Evolutionary conservation across 2,329 filamentous ascomycete genomes (phyloP).

Genomic region (Fusarium concolor): DNA sequence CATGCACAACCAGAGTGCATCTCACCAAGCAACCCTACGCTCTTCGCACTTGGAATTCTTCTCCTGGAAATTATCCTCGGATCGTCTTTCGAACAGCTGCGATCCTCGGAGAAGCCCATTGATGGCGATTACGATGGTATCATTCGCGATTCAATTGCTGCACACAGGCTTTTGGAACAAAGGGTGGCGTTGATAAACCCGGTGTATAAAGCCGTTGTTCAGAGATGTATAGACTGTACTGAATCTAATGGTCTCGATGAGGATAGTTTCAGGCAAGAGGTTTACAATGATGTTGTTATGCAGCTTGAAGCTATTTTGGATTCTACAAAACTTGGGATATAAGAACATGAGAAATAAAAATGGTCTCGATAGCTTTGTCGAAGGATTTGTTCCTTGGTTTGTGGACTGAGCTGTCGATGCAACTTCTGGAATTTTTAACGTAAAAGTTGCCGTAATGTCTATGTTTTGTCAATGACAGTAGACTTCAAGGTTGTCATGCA

Average conservation of each 20-base stretch:
- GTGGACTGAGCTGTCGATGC: not conserved
- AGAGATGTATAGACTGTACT: slow-evolving; percentile 22
- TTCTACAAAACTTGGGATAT: slow-evolving; percentile 12
- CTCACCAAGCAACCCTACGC: slow-evolving; percentile 6
- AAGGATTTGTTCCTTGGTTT: no score
- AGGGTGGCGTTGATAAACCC: slow-evolving; percentile 13
- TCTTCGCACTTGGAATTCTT: slow-evolving; percentile 23
- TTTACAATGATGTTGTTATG: slow-evolving; percentile 19
- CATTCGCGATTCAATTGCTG: not conserved
- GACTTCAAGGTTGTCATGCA: not conserved
- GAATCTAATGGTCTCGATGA: slow-evolving; percentile 16
- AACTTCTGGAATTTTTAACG: not conserved
- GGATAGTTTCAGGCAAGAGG: slow-evolving; percentile 15
- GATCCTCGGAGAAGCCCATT: not conserved
- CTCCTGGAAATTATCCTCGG: slow-evolving; percentile 29
- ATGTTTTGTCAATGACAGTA: not conserved
- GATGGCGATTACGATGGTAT: not conserved
- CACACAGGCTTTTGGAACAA: slow-evolving; percentile 8
- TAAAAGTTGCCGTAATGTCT: not conserved
- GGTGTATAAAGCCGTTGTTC: slow-evolving; percentile 9
- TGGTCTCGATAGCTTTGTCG: no score
- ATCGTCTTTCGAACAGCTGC: slow-evolving; percentile 1
- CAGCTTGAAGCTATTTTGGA: slow-evolving; percentile 21
- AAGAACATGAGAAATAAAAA: not conserved
- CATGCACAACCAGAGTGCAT: fast-evolving